A percentile compares a stretch with the other conserved stretches of the same genome.
These are phyloP conservation scores for Pelargonium nanum DNA, from an alignment of 345 rosid genomes.

Conservation along the genomic window DNA sequence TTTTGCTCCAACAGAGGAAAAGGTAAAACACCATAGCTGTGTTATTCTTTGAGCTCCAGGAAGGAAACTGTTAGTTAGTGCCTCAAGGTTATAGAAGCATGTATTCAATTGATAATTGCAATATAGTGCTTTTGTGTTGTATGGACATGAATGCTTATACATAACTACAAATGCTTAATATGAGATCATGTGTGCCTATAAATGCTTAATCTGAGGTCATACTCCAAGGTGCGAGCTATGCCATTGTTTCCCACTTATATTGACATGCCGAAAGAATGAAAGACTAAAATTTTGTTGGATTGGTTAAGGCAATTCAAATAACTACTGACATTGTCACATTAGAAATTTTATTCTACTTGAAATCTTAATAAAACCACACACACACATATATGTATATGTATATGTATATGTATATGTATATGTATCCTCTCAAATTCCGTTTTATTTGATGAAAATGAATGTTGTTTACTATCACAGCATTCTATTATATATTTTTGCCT, in stretches of 20 bases:
- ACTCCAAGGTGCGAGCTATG: background rate
- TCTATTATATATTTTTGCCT: too few relatives aligned
- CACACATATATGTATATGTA: too few relatives aligned
- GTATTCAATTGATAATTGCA: background rate
- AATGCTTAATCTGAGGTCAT: background rate
- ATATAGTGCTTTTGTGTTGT: background rate
- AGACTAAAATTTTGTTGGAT: too few relatives aligned
- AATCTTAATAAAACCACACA: too few relatives aligned
- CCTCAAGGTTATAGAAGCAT: background rate
- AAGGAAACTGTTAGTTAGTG: background rate
- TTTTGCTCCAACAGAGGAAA: constrained; percentile 36
- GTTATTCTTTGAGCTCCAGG: background rate
- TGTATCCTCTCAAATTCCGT: too few relatives aligned
- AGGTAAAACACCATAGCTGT: constrained; percentile 20
- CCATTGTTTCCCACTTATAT: background rate
- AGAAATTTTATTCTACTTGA: too few relatives aligned
- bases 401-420: too few relatives aligned
- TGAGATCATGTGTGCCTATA: background rate
- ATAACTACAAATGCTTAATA: background rate
- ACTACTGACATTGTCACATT: too few relatives aligned
- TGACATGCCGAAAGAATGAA: background rate
- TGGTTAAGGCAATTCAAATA: too few relatives aligned
- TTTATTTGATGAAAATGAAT: too few relatives aligned
- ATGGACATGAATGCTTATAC: background rate
- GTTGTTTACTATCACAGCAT: too few relatives aligned